Percentiles rank a stretch among this genome's conserved stretches.
These are phyloP conservation scores for Sherardia arvensis DNA, from an alignment of 257 asterid species.

Conservation along the genomic window DNA sequence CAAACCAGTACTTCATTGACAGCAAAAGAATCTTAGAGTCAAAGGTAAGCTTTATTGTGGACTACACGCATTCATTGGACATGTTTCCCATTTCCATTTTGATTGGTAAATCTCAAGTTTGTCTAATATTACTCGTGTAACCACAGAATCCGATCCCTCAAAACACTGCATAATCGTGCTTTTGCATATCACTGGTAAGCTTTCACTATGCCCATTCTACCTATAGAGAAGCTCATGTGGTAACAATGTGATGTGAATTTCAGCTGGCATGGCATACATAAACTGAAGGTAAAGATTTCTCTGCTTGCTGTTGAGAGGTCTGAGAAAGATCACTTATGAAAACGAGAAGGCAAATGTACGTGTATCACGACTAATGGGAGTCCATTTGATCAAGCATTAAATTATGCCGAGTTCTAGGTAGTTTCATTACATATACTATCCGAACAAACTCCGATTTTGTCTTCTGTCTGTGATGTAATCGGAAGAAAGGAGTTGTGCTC, in stretches of 20 bases:
- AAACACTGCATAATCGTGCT: conserved; percentile 26
- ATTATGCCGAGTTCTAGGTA: neutral
- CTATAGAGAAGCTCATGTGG: neutral
- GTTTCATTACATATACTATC: neutral
- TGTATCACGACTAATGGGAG: neutral
- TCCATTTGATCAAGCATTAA: neutral
- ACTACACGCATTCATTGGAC: neutral
- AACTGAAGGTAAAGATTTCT: neutral
- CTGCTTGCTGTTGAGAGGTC: neutral
- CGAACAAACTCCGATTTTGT: neutral
- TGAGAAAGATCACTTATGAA: neutral
- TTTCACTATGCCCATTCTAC: too few species aligned
- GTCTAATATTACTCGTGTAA: neutral
- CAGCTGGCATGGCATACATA: neutral
- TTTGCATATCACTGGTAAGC: too few species aligned
- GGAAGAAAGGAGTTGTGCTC: neutral
- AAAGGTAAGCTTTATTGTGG: conserved; percentile 15
- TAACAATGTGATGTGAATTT: neutral
- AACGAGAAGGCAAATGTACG: neutral
- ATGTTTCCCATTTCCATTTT: neutral
- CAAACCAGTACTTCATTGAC: conserved; percentile 79
- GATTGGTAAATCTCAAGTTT: conserved; percentile 8
- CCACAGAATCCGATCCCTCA: conserved; percentile 43
- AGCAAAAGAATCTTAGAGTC: conserved; percentile 59
- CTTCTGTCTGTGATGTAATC: neutral